A percentile compares a stretch with the other conserved stretches of the same genome.
Evolutionary conservation across 441 rosid species (phyloP).

Genomic region (Bruguiera hainesii): DNA sequence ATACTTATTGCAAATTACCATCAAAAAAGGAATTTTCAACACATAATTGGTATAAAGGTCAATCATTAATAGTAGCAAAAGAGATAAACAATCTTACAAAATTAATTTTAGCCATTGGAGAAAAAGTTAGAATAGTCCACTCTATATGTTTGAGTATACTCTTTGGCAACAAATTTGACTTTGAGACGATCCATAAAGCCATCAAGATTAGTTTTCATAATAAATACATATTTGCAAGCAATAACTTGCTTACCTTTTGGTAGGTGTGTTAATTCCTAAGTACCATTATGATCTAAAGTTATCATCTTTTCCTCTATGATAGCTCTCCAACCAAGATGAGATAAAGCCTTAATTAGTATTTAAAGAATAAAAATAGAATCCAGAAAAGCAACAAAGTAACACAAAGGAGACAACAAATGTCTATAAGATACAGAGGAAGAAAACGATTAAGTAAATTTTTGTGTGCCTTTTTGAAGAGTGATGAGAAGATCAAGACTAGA

Average conservation of each 20-base stretch:
- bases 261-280: background rate
- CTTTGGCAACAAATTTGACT: background rate
- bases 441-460: background rate
- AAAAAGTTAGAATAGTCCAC: constrained; percentile 4
- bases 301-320: background rate
- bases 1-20: too few relatives aligned
- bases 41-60: too few relatives aligned
- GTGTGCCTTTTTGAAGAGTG: background rate
- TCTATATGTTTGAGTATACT: constrained; percentile 1
- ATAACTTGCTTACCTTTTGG: background rate
- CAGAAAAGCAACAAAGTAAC: background rate
- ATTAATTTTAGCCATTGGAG: background rate
- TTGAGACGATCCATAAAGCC: background rate
- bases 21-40: too few relatives aligned
- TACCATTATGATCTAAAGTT: background rate
- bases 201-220: background rate
- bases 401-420: background rate
- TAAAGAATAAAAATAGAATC: background rate
- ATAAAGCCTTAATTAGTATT: background rate
- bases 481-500: background rate
- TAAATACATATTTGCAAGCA: background rate
- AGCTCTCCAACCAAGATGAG: background rate
- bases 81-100: too few relatives aligned
- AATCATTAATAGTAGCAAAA: too few relatives aligned
- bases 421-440: background rate